Conservation (phyloP, 345 rosid genomes). For the Populus euphratica region DNA sequence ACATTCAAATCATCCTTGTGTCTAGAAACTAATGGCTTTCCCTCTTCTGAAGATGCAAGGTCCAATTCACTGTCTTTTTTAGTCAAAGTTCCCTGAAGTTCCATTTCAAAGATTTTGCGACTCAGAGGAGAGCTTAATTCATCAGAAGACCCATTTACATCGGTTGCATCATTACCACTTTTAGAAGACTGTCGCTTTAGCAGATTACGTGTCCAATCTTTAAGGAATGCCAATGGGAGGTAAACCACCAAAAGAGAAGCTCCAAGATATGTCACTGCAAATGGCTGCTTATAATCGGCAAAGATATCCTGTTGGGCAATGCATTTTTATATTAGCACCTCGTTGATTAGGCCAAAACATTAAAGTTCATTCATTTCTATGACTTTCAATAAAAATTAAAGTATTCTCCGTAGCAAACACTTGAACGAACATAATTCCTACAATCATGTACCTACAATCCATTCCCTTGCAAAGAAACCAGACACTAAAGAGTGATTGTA, state of each 20-base stretch:
- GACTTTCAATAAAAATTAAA: neutral
- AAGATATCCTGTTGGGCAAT: conserved; percentile 71
- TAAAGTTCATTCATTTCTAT: neutral
- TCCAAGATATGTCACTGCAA: conserved; percentile 98
- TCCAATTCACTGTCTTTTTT: conserved; percentile 76
- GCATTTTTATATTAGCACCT: neutral
- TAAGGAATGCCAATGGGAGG: conserved; percentile 87
- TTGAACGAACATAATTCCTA: neutral
- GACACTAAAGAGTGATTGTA: neutral
- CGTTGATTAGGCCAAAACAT: neutral
- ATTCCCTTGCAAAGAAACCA: neutral
- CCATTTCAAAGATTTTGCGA: conserved; percentile 64
- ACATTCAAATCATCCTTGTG: conserved; percentile 50
- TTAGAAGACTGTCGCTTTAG: conserved; percentile 47
- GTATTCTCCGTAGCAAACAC: neutral
- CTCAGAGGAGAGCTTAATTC: conserved; percentile 56
- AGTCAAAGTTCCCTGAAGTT: conserved; percentile 59
- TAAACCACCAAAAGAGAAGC: conserved; percentile 96
- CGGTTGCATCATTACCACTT: conserved; percentile 43
- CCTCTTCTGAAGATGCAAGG: conserved; percentile 56
- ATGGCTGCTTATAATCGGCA: conserved; percentile 86
- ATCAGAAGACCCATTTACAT: conserved; percentile 41
- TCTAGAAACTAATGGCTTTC: conserved; percentile 55
- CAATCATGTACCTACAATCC: neutral
- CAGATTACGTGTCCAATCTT: conserved; percentile 71